phyloP scores from a whole-genome alignment of 495 filamentous ascomycete species.

The Tetracladium setigerum region DNA sequence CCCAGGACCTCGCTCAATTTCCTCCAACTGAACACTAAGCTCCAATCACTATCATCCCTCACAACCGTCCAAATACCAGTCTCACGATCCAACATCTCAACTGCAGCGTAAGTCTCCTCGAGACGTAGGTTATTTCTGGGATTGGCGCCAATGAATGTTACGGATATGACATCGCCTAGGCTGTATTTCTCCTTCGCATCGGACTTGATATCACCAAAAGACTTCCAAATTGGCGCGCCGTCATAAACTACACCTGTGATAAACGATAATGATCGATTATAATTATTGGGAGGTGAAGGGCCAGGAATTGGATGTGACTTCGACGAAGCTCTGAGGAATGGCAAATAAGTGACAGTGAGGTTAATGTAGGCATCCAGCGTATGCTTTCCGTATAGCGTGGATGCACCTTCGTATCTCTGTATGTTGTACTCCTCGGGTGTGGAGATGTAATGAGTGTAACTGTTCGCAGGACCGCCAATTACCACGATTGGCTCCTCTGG shows the following conservation, averaged over 20 bases:
- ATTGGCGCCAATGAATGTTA: slow-evolving; percentile 79
- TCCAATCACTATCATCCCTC: slow-evolving; percentile 72
- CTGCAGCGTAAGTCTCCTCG: slow-evolving; percentile 70
- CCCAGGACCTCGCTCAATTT: slow-evolving; percentile 63
- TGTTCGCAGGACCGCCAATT: slow-evolving; percentile 90
- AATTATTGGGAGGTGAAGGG: slow-evolving; percentile 73
- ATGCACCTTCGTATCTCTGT: slow-evolving; percentile 93
- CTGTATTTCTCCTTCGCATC: slow-evolving; percentile 49
- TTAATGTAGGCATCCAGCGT: slow-evolving; percentile 89
- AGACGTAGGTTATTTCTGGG: slow-evolving; percentile 79
- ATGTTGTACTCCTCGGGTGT: slow-evolving; percentile 87
- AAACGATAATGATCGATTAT: slow-evolving; percentile 71
- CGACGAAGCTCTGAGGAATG: slow-evolving; percentile 50
- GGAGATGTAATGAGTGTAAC: slow-evolving; percentile 91
- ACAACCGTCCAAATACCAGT: slow-evolving; percentile 56
- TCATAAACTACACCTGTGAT: slow-evolving; percentile 76
- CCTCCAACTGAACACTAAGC: slow-evolving; percentile 72
- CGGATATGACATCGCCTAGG: slow-evolving; percentile 50
- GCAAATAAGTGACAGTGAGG: slow-evolving; percentile 63
- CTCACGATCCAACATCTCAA: slow-evolving; percentile 53
- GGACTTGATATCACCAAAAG: slow-evolving; percentile 64
- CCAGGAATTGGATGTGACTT: slow-evolving; percentile 41
- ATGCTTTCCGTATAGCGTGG: slow-evolving; percentile 89
- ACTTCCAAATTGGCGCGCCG: slow-evolving; percentile 57
- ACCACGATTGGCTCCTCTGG: slow-evolving; percentile 60